Conservation (phyloP, 169 alveolate species). For the Besnoitia besnoiti region DNA sequence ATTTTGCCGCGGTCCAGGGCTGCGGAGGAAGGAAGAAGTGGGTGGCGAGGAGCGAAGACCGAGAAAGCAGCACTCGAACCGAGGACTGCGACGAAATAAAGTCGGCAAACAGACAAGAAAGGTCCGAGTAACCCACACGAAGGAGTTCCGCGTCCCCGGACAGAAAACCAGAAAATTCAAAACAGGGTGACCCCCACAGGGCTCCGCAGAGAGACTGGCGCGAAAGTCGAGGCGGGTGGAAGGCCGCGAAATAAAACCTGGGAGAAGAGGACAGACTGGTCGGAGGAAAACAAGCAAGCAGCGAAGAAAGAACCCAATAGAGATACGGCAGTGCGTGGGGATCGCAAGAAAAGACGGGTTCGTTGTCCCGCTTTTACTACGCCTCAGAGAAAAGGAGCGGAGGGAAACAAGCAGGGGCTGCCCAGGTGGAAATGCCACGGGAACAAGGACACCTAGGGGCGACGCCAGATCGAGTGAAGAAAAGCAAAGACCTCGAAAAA, state of each 20-base stretch:
- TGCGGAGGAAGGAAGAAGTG: not conserved
- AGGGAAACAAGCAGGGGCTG: not conserved
- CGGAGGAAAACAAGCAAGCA: not conserved
- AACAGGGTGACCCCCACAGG: not conserved
- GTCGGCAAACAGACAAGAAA: not conserved
- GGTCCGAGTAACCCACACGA: not conserved
- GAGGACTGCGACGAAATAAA: not conserved
- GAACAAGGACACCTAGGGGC: not conserved
- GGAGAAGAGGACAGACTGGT: not conserved
- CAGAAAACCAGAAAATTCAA: too few species aligned
- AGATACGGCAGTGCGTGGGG: constrained; percentile 6
- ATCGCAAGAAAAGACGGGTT: not conserved
- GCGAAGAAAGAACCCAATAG: not conserved
- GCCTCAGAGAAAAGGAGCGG: not conserved
- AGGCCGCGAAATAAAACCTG: not conserved
- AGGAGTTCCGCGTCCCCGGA: not conserved
- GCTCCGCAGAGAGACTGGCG: too few species aligned
- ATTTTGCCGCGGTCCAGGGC: constrained; percentile 21
- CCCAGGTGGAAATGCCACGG: not conserved
- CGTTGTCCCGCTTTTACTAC: not conserved
- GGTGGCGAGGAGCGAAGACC: not conserved
- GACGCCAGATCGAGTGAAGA: not conserved
- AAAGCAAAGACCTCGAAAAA: not conserved
- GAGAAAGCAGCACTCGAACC: too few species aligned
- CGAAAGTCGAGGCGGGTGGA: too few species aligned